A percentile compares a stretch with the other conserved stretches of the same genome.
Evolutionary conservation across 257 asterid genomes (phyloP).

Genomic region (Scutellaria galericulata): DNA sequence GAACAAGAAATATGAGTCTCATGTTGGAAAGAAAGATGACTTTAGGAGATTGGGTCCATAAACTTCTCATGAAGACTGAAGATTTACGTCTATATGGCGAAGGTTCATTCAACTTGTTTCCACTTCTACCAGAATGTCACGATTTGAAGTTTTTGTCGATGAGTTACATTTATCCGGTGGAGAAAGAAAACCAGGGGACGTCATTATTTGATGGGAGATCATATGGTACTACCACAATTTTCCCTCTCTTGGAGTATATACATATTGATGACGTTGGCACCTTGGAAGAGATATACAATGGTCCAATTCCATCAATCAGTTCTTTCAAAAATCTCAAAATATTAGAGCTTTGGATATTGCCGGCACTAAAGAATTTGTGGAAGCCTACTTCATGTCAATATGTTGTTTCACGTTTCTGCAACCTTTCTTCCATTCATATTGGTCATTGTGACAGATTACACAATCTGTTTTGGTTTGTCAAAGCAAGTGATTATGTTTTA

Average conservation of each 20-base stretch:
- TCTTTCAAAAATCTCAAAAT: constrained; percentile 7
- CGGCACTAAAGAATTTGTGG: constrained; percentile 5
- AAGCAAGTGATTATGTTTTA: not conserved
- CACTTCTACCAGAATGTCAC: not conserved
- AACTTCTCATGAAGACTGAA: not conserved
- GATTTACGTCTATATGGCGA: not conserved
- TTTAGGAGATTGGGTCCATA: constrained; percentile 16
- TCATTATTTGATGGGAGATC: not conserved
- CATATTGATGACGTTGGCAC: not conserved
- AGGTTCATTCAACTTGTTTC: not conserved
- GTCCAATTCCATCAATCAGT: not conserved
- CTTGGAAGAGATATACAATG: constrained; percentile 21
- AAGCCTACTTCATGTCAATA: not conserved
- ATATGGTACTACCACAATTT: not conserved
- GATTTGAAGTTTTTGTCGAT: too few species aligned
- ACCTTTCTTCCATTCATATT: not conserved
- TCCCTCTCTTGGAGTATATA: not conserved
- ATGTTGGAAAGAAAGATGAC: not conserved
- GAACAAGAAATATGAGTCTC: too few species aligned
- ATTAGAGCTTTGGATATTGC: not conserved
- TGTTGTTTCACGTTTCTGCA: not conserved
- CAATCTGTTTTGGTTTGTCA: not conserved
- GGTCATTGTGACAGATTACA: not conserved
- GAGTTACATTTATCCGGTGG: too few species aligned
- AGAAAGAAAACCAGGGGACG: not conserved